Evolutionary conservation across 176 grass and related monocot genomes (phyloP), one percentile per base, ranked within the genome.

Genomic region (Triticum urartu): DNA sequence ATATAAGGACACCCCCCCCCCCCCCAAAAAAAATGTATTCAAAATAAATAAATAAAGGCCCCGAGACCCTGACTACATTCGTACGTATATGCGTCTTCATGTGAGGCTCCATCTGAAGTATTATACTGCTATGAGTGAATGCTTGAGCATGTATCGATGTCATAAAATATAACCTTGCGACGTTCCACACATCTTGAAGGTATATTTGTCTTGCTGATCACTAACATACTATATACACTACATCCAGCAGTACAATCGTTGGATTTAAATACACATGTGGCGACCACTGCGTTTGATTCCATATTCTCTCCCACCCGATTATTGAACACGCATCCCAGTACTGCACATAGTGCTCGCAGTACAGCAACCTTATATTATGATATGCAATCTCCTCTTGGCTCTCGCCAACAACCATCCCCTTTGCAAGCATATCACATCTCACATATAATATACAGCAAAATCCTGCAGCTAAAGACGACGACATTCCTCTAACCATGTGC

Each of bases 401-500:
- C 36, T 43, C 42, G 42, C 47, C 48, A 61, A 61, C 64, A 58
- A 68, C 74, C n/a, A 70, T 8, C 21, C 75, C 21, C 34, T 59
- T 73, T 87, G 52, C 38, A 72, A 38, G 58, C 58, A 77, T n/a
- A 83, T 50, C 72, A 63, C 77, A 77, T 47, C 62, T 5, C 45
- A 54, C 18, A 21, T 47, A 40, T 48, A 25, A 40, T 63, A 58
- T 61, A 45, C 3, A 88, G 48, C 48, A 60, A 60, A 81, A 88
- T 78, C 36, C 26, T 83, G 72, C 73, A 88, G 80, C 71, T 82
- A 79, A 70, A 83, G 35, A 83, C 64, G 47, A 88, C 71, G 48
- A 88, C 72, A 88, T 88, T 88, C 86, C 72, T 83, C 63, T 71
- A 77, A 88, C 80, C 72, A 88, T 88, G 86, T 87, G 86, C 79